Conservation (phyloP, 495 filamentous ascomycete species). For the Neurospora sp. region DNA sequence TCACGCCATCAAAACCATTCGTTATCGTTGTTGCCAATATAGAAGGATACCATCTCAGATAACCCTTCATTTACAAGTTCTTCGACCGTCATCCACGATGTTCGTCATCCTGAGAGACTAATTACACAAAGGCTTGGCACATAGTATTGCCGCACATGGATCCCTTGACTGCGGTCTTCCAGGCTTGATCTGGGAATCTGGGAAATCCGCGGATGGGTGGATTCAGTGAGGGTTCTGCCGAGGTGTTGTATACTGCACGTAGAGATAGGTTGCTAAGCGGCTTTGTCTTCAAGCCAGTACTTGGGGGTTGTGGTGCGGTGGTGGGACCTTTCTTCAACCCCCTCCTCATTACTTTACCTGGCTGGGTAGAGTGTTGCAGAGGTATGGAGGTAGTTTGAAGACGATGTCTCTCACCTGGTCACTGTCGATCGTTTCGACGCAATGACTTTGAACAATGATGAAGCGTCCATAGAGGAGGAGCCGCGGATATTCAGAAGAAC, state of each 20-base stretch:
- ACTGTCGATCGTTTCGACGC: not conserved
- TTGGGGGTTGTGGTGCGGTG: too few relatives aligned
- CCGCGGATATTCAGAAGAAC: too few relatives aligned
- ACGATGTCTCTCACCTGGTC: not conserved
- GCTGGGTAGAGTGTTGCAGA: not conserved
- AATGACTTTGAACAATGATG: not conserved
- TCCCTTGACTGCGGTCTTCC: not conserved
- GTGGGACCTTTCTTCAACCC: too few relatives aligned
- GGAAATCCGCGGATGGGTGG: not conserved
- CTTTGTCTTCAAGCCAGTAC: not conserved
- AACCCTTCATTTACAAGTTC: not conserved
- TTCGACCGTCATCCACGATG: not conserved
- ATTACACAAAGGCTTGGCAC: not conserved
- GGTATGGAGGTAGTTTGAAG: not conserved
- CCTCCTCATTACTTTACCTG: too few relatives aligned
- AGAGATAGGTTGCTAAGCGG: not conserved
- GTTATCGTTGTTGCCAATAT: not conserved
- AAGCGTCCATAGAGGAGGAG: not conserved
- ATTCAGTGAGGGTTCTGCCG: not conserved
- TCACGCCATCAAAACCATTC: not conserved
- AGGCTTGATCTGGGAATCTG: not conserved
- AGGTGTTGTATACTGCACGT: not conserved
- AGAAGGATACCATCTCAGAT: not conserved
- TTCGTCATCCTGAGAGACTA: not conserved
- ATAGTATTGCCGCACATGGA: not conserved